phyloP scores from a whole-genome alignment of 345 rosid species.

The Anastatica hierochuntica region DNA sequence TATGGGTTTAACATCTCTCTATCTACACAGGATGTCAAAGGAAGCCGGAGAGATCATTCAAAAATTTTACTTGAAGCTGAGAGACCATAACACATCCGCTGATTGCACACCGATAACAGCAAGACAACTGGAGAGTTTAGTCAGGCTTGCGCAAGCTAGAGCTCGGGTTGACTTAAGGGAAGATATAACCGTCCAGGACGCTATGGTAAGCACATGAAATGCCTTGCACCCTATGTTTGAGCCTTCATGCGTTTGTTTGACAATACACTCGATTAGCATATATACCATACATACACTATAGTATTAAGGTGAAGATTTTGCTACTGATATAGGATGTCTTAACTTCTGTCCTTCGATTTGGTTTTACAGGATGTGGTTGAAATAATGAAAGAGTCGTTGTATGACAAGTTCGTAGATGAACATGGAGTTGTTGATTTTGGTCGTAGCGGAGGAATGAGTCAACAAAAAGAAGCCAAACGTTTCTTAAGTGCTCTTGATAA shows the following conservation, averaged over 20 bases:
- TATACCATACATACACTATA: not conserved
- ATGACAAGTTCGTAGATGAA: slow-evolving; percentile 86
- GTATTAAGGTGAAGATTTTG: not conserved
- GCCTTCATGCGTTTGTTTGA: slow-evolving; percentile 4
- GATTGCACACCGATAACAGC: slow-evolving; percentile 95
- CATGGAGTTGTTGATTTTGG: slow-evolving; percentile 86
- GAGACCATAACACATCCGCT: slow-evolving; percentile 84
- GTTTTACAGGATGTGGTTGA: slow-evolving; percentile 80
- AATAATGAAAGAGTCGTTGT: slow-evolving; percentile 93
- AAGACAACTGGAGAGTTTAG: slow-evolving; percentile 92
- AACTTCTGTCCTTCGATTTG: slow-evolving; percentile 11
- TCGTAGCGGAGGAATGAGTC: slow-evolving; percentile 96
- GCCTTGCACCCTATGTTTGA: not conserved
- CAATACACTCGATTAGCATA: not conserved
- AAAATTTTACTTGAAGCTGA: slow-evolving; percentile 75
- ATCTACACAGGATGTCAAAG: slow-evolving; percentile 60
- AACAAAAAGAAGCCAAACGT: slow-evolving; percentile 90
- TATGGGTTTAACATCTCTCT: slow-evolving; percentile 13
- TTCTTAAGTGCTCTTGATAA: slow-evolving; percentile 81
- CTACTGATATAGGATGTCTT: not conserved
- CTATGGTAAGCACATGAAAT: slow-evolving; percentile 40
- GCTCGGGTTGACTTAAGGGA: slow-evolving; percentile 92
- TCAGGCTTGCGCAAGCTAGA: slow-evolving; percentile 85
- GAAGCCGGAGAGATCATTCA: slow-evolving; percentile 83
- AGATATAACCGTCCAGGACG: slow-evolving; percentile 84